Percentiles rank a stretch among this genome's conserved stretches.
Conservation (phyloP, 1,284 basidiomycete genomes). For the Sporisorium graminicola region DNA sequence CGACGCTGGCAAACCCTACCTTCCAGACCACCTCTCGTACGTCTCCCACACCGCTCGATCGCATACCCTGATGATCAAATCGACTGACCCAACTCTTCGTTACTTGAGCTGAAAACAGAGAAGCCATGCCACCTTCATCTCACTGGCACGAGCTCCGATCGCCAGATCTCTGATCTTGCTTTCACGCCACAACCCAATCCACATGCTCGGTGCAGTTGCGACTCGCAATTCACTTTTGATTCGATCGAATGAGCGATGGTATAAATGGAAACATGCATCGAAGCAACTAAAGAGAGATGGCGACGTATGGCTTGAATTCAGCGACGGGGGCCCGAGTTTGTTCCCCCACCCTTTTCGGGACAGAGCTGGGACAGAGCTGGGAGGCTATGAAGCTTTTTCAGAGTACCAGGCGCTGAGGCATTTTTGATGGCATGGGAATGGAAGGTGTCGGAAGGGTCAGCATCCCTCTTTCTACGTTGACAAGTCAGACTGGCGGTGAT, state of each 20-base stretch:
- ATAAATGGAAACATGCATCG: constrained; percentile 3
- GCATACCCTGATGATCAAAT: background rate
- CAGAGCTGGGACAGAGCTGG: background rate
- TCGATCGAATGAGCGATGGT: constrained; percentile 20
- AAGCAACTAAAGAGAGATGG: background rate
- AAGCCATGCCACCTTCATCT: constrained; percentile 50
- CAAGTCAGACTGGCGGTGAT: constrained; percentile 6
- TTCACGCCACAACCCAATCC: background rate
- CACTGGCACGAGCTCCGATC: constrained; percentile 50
- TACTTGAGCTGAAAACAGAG: constrained; percentile 9
- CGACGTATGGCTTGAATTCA: background rate
- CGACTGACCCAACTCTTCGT: background rate
- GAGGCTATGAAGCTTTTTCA: background rate
- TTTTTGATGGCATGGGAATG: background rate
- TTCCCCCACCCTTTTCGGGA: too few relatives aligned
- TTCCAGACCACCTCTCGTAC: constrained; percentile 47
- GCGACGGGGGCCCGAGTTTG: background rate
- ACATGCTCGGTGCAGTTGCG: background rate
- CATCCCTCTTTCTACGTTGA: constrained; percentile 6
- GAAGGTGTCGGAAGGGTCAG: background rate
- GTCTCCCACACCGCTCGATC: constrained; percentile 1
- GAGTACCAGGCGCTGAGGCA: background rate
- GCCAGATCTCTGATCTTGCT: constrained; percentile 16
- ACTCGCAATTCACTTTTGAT: constrained; percentile 18
- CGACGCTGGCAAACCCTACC: constrained; percentile 37